phyloP scores from a whole-genome alignment of 176 grass and related monocot genomes.

The Themeda triandra region DNA sequence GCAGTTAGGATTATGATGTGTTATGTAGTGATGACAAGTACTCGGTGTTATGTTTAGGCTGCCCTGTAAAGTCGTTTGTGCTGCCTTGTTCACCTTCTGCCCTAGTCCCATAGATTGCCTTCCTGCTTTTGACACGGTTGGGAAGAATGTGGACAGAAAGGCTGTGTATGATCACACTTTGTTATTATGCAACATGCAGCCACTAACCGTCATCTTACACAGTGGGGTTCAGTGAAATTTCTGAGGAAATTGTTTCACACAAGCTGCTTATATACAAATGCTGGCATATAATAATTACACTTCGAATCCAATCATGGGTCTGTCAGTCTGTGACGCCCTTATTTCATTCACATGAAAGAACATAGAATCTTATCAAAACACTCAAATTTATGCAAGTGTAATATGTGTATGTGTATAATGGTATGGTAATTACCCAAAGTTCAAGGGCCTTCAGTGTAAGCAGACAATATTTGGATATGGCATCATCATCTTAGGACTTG shows the following conservation, averaged over 20 bases:
- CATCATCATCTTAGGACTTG: slow-evolving; percentile 19
- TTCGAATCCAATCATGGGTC: slow-evolving; percentile 12
- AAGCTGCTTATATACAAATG: slow-evolving; percentile 6
- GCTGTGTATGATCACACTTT: slow-evolving; percentile 1
- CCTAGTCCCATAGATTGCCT: neutral
- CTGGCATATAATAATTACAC: slow-evolving; percentile 30
- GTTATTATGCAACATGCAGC: neutral
- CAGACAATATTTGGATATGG: neutral
- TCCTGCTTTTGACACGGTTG: neutral
- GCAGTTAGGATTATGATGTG: slow-evolving; percentile 31
- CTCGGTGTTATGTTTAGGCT: slow-evolving; percentile 13
- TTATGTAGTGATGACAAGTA: slow-evolving; percentile 23
- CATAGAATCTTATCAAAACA: slow-evolving; percentile 33
- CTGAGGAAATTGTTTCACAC: neutral
- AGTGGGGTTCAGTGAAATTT: neutral
- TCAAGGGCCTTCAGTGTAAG: slow-evolving; percentile 1
- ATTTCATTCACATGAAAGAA: slow-evolving; percentile 40
- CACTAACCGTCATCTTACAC: neutral
- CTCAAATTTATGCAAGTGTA: slow-evolving; percentile 3
- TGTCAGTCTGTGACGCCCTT: slow-evolving; percentile 30
- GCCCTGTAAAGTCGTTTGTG: slow-evolving; percentile 43
- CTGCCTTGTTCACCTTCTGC: neutral
- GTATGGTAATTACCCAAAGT: neutral
- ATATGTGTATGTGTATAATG: neutral
- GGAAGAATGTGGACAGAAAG: neutral